Conservation (phyloP, 2,329 filamentous ascomycete genomes). For the Aspergillus sp. region DNA sequence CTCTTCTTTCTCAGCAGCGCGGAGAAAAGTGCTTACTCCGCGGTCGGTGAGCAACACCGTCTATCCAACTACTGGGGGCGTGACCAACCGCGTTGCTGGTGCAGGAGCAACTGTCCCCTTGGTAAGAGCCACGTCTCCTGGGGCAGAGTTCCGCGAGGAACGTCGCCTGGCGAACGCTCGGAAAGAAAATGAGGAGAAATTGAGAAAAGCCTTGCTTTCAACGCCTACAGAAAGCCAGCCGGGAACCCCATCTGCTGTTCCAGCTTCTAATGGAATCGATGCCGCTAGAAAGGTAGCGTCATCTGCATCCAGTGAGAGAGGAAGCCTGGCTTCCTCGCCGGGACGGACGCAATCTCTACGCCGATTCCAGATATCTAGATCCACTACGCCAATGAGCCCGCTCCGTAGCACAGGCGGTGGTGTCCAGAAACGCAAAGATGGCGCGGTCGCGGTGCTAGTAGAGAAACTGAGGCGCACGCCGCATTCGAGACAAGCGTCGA, state of each 20-base stretch:
- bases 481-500: slow-evolving; percentile 37
- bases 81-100: slow-evolving; percentile 14
- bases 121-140: slow-evolving; percentile 46
- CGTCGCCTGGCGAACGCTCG: slow-evolving; percentile 30
- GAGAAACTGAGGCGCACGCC: slow-evolving; percentile 40
- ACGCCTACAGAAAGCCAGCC: slow-evolving; percentile 15
- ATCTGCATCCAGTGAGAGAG: slow-evolving; percentile 16
- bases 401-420: slow-evolving; percentile 33
- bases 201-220: slow-evolving; percentile 30
- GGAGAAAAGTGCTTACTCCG: slow-evolving; percentile 34
- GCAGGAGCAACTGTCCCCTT: slow-evolving; percentile 36
- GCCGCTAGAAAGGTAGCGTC: slow-evolving; percentile 2
- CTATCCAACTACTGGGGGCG: slow-evolving; percentile 20
- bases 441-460: slow-evolving; percentile 41
- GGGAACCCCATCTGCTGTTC: not conserved
- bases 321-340: slow-evolving; percentile 24
- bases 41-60: slow-evolving; percentile 38
- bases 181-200: slow-evolving; percentile 35
- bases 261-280: not conserved
- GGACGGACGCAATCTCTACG: slow-evolving; percentile 30
- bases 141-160: slow-evolving; percentile 43
- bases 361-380: slow-evolving; percentile 44
- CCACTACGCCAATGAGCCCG: slow-evolving; percentile 29
- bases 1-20: slow-evolving; percentile 24
- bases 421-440: slow-evolving; percentile 39